A percentile compares a stretch with the other conserved stretches of the same genome.
Evolutionary conservation across 169 alveolate genomes (phyloP).

Genomic region (Toxoplasma gondii): DNA sequence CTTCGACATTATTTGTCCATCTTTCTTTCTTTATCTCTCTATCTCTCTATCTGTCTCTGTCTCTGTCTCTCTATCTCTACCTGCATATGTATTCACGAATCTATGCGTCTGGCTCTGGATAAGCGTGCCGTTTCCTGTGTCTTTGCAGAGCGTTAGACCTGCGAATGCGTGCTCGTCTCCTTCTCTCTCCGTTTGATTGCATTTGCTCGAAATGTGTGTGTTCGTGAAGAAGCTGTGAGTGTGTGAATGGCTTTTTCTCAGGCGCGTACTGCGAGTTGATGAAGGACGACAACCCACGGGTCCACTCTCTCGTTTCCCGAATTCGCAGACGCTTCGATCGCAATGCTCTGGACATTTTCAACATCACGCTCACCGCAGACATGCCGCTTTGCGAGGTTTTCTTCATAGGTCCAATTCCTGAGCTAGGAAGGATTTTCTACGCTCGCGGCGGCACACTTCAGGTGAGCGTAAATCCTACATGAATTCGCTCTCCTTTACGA

Average conservation of each 20-base stretch:
- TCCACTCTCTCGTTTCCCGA: slow-evolving; percentile 71
- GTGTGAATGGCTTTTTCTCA: neutral
- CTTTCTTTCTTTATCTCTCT: too few species aligned
- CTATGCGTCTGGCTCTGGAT: neutral
- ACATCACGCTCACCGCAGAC: slow-evolving; percentile 70
- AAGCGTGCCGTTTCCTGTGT: neutral
- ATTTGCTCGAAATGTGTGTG: neutral
- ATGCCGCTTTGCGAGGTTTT: slow-evolving; percentile 80
- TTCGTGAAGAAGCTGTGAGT: neutral
- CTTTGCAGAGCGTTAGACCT: neutral
- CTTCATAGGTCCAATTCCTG: slow-evolving; percentile 77
- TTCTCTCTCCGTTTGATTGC: neutral
- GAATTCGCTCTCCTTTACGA: too few species aligned
- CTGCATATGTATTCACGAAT: neutral
- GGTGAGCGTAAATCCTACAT: slow-evolving; percentile 13
- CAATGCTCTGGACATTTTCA: slow-evolving; percentile 67
- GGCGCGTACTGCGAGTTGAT: slow-evolving; percentile 80
- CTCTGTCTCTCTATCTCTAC: neutral
- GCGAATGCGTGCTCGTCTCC: neutral
- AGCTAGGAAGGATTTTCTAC: slow-evolving; percentile 74
- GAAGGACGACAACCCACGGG: slow-evolving; percentile 71
- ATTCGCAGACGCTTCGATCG: slow-evolving; percentile 67
- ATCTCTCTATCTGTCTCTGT: neutral
- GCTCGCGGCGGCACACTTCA: slow-evolving; percentile 81
- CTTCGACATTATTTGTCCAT: too few species aligned